Evolutionary conservation across 768 basidiomycete species (phyloP), one percentile per base, ranked within the genome.

Genomic region (Tricholoma terreum): DNA sequence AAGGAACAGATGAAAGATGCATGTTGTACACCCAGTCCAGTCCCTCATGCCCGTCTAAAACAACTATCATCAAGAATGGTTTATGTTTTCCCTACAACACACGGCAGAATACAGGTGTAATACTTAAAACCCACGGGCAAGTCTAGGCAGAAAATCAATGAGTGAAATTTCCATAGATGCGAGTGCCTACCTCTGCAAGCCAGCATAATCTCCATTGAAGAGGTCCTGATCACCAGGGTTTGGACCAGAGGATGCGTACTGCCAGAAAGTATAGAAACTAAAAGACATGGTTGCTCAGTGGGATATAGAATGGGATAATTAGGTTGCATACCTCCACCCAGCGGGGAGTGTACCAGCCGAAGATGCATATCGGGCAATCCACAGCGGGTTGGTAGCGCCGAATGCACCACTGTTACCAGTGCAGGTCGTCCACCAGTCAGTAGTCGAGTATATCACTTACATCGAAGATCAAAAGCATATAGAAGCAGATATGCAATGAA

Each of bases 341-440:
- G 83, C 82, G 33, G 85, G 84, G 49, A 87, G 76, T 2, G 80
- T 62, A 2, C 84, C 84, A 17, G 81, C 67, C 22, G 67, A 60
- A 7, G 82, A 80, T 4, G 80, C 65, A 45, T 76, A 86, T 24
- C 72, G 68, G 1, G 87, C 85, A 43, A 87, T 75, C 84, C 84
- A 87, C 2, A 89, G 72, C 2, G 85, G 84, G 65, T 80, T 85
- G 54, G 71, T 78, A 3, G 63, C 54, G 1, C 65, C 77, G 59
- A 88, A 87, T 4, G 69, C 71, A 12, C 73, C 70, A 55, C 77
- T 82, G 66, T 85, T 82, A 0, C 81, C 84, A 2, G 87, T 88
- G 67, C 87, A 89, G 8, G 75, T 77, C 9, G 62, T 80, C 87
- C 87, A 89, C 86, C 86, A 88, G 65, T 80, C 73, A 10, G 83